Evolutionary conservation across 306 rosid genomes (phyloP).

Genomic region (Vigna mungo): DNA sequence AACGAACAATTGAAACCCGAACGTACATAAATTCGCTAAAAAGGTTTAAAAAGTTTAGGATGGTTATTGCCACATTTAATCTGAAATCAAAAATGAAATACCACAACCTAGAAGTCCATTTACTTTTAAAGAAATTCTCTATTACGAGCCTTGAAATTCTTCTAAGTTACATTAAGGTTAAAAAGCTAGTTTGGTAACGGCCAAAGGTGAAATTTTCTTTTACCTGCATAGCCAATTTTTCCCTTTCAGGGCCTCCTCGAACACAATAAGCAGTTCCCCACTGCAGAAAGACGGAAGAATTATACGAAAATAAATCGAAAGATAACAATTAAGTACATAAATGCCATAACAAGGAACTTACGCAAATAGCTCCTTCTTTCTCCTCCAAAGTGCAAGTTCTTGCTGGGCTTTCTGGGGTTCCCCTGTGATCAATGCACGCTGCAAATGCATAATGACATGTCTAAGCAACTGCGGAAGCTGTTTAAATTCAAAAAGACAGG

Average conservation of each 20-base stretch:
- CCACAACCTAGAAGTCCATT: not conserved
- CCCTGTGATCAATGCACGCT: slow-evolving; percentile 96
- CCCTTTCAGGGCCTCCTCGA: slow-evolving; percentile 83
- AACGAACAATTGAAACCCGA: slow-evolving; percentile 12
- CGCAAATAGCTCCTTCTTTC: slow-evolving; percentile 81
- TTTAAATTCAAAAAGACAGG: not conserved
- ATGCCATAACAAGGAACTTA: slow-evolving; percentile 48
- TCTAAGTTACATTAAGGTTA: not conserved
- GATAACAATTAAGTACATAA: not conserved
- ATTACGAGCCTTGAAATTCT: not conserved
- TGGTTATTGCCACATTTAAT: not conserved
- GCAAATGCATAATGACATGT: slow-evolving; percentile 24
- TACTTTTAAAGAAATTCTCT: not conserved
- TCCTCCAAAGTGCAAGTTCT: slow-evolving; percentile 88
- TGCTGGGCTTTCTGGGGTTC: slow-evolving; percentile 93
- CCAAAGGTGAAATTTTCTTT: not conserved
- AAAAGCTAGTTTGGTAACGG: not conserved
- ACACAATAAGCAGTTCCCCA: slow-evolving; percentile 95
- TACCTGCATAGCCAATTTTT: slow-evolving; percentile 89
- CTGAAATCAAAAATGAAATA: not conserved
- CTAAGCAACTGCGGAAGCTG: slow-evolving; percentile 8
- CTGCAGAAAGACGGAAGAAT: slow-evolving; percentile 50
- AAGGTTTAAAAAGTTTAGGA: not conserved
- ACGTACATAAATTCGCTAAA: not conserved
- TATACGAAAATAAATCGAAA: slow-evolving; percentile 19